These are phyloP conservation scores for Aaosphaeria pasadenensis DNA, from an alignment of 2,329 filamentous ascomycete species.

Conservation along the genomic window DNA sequence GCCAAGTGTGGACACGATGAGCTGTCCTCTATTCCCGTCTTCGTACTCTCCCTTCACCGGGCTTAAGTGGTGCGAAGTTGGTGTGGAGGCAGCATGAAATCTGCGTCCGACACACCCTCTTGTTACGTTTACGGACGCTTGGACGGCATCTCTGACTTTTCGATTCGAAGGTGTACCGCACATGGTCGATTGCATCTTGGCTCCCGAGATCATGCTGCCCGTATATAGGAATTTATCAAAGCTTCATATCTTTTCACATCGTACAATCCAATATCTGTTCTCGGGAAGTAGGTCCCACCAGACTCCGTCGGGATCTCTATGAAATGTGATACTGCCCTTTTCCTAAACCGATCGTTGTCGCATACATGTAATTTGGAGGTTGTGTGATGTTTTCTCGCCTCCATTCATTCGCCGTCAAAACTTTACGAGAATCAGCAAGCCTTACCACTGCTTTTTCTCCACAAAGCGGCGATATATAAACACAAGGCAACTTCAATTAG, in stretches of 20 bases:
- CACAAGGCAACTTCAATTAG: conserved; percentile 34
- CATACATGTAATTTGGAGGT: not conserved
- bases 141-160: conserved; percentile 92
- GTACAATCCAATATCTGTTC: too few relatives aligned
- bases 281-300: too few relatives aligned
- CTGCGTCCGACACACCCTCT: conserved; percentile 99
- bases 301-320: not conserved
- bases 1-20: conserved; percentile 95
- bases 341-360: conserved; percentile 13
- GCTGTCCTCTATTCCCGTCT: conserved; percentile 63
- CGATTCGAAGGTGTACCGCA: not conserved
- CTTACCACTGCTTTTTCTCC: conserved; percentile 28
- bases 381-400: too few relatives aligned
- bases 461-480: conserved; percentile 37
- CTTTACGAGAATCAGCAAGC: conserved; percentile 25
- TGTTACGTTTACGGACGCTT: conserved; percentile 97
- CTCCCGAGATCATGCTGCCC: too few relatives aligned
- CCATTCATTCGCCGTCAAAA: conserved; percentile 1
- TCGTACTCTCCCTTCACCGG: conserved; percentile 81
- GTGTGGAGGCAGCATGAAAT: conserved; percentile 79
- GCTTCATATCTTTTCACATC: too few relatives aligned
- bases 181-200: too few relatives aligned
- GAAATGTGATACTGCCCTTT: not conserved
- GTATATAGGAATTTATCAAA: too few relatives aligned
- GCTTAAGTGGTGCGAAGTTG: conserved; percentile 83